Conservation (phyloP, 352 stramenopile genomes). For the Phytophthora aleatoria region DNA sequence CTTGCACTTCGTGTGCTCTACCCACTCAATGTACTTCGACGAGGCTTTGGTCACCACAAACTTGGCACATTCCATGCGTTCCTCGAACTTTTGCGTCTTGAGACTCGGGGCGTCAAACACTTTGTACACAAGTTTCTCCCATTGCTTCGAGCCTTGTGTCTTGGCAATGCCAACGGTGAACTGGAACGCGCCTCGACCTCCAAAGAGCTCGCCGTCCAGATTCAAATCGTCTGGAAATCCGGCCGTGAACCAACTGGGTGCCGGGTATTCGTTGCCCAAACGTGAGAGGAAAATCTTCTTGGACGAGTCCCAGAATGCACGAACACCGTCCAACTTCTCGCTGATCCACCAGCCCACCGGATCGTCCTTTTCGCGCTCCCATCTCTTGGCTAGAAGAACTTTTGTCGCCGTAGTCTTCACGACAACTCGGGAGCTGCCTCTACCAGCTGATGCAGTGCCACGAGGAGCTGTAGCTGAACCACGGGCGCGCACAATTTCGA, state of each 20-base stretch:
- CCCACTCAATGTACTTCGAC: slow-evolving; percentile 60
- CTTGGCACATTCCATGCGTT: slow-evolving; percentile 49
- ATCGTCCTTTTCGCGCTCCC: slow-evolving; percentile 66
- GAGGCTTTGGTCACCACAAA: slow-evolving; percentile 23
- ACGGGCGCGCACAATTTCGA: slow-evolving; percentile 41
- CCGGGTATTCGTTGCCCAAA: slow-evolving; percentile 66
- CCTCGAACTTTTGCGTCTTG: slow-evolving; percentile 58
- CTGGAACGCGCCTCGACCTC: slow-evolving; percentile 64
- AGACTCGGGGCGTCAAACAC: slow-evolving; percentile 69
- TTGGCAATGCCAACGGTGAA: slow-evolving; percentile 71
- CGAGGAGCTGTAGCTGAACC: slow-evolving; percentile 29
- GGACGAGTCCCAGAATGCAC: slow-evolving; percentile 62
- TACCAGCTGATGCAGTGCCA: slow-evolving; percentile 6
- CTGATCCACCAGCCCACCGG: slow-evolving; percentile 71
- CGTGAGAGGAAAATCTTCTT: slow-evolving; percentile 64
- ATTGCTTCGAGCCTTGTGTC: slow-evolving; percentile 56
- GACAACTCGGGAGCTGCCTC: slow-evolving; percentile 20
- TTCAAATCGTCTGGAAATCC: slow-evolving; percentile 57
- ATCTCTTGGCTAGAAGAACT: slow-evolving; percentile 71
- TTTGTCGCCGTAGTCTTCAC: slow-evolving; percentile 46
- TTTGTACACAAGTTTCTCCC: slow-evolving; percentile 67
- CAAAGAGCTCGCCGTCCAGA: slow-evolving; percentile 80
- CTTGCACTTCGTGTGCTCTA: slow-evolving; percentile 64
- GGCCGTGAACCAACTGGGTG: slow-evolving; percentile 63
- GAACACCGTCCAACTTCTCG: slow-evolving; percentile 80